A percentile compares a stretch with the other conserved stretches of the same genome.
Conservation (phyloP, 2,329 filamentous ascomycete genomes). For the Diaporthe ampelina region DNA sequence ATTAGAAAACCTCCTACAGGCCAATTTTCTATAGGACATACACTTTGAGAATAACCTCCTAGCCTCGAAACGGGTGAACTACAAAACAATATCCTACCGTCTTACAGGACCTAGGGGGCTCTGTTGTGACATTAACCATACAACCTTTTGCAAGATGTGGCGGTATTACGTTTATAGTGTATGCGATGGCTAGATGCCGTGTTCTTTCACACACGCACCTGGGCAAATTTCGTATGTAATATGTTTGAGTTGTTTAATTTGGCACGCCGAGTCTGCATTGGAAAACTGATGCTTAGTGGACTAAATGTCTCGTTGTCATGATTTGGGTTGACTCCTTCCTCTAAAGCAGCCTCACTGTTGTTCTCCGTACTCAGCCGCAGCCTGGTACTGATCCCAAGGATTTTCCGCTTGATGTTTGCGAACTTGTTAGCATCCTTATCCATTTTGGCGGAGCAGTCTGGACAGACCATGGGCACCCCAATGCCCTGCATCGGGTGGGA, state of each 20-base stretch:
- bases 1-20: too few relatives aligned
- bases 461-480: slow-evolving; percentile 41
- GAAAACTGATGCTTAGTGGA: background rate
- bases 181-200: too few relatives aligned
- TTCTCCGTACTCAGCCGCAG: slow-evolving; percentile 31
- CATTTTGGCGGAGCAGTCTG: slow-evolving; percentile 33
- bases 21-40: too few relatives aligned
- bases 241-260: background rate
- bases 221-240: too few relatives aligned
- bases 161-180: too few relatives aligned
- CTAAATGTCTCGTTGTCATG: slow-evolving; percentile 9
- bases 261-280: background rate
- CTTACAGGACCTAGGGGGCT: too few relatives aligned
- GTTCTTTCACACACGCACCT: too few relatives aligned
- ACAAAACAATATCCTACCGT: too few relatives aligned
- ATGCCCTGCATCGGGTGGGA: slow-evolving; percentile 42
- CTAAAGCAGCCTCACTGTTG: background rate
- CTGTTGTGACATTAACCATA: too few relatives aligned
- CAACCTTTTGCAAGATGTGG: too few relatives aligned
- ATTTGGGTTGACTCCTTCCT: background rate
- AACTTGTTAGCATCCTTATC: slow-evolving; percentile 29
- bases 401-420: slow-evolving; percentile 39
- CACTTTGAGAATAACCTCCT: too few relatives aligned
- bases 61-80: too few relatives aligned
- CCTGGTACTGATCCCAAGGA: slow-evolving; percentile 39